These are phyloP conservation scores for Neodidymelliopsis sp. DNA, from an alignment of 2,329 filamentous ascomycete genomes.

Conservation along the genomic window DNA sequence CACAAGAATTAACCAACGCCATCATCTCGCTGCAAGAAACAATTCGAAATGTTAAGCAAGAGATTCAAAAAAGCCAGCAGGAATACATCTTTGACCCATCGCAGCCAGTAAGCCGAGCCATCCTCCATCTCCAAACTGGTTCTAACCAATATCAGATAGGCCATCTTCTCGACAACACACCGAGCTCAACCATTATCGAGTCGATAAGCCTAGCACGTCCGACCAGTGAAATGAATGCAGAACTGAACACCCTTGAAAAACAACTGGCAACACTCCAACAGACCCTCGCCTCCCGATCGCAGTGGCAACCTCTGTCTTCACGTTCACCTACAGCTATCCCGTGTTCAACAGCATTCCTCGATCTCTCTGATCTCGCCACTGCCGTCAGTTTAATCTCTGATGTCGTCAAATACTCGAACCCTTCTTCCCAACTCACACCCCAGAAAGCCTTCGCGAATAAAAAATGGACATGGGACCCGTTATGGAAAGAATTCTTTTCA, in stretches of 20 bases:
- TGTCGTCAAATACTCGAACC: conserved; percentile 6
- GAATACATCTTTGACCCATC: not conserved
- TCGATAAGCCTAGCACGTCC: conserved; percentile 6
- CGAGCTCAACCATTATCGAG: conserved; percentile 1
- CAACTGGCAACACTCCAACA: not conserved
- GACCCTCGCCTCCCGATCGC: not conserved
- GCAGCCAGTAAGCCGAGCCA: too few species aligned
- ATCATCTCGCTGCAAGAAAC: conserved; percentile 13
- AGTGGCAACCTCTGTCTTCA: not conserved
- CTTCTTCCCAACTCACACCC: not conserved
- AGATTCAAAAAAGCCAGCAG: conserved; percentile 5
- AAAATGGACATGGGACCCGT: conserved; percentile 12
- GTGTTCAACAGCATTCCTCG: conserved; percentile 12
- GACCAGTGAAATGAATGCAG: not conserved
- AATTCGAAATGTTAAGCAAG: not conserved
- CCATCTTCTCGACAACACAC: conserved; percentile 8
- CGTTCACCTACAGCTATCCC: not conserved
- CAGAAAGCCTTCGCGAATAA: not conserved
- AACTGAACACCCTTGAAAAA: not conserved
- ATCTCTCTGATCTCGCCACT: conserved; percentile 9
- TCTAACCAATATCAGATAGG: conserved; percentile 5
- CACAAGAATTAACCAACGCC: conserved; percentile 10
- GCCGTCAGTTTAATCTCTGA: conserved; percentile 2
- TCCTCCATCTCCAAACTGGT: too few species aligned
- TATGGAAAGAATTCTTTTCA: conserved; percentile 13